phyloP scores from a whole-genome alignment of 208 protist genomes.

The Leishmania tarentolae region DNA sequence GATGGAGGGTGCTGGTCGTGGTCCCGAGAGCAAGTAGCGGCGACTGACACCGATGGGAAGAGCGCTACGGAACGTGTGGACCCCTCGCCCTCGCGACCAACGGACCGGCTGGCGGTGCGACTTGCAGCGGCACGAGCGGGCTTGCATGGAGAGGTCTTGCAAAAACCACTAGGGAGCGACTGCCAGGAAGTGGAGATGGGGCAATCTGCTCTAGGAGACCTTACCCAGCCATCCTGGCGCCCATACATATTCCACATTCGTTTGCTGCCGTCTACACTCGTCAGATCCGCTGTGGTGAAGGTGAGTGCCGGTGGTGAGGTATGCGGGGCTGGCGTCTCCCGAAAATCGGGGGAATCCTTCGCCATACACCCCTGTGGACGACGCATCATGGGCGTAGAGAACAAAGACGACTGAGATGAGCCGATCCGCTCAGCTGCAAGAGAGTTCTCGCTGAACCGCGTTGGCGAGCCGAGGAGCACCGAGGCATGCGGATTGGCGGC shows the following conservation, averaged over 20 bases:
- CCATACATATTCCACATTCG: not conserved
- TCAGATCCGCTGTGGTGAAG: not conserved
- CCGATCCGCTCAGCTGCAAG: not conserved
- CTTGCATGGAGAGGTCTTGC: not conserved
- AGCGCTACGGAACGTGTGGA: not conserved
- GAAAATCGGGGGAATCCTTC: not conserved
- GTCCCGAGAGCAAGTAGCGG: not conserved
- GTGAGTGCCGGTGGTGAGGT: not conserved
- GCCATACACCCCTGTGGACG: not conserved
- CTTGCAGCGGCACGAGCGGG: not conserved
- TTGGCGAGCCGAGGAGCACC: not conserved
- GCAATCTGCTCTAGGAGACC: not conserved
- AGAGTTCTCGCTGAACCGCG: not conserved
- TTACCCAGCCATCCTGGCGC: conserved; percentile 1
- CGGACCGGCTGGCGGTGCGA: not conserved
- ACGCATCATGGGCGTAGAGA: not conserved
- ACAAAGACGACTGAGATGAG: not conserved
- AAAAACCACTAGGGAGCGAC: not conserved
- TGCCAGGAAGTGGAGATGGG: not conserved
- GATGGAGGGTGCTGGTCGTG: not conserved
- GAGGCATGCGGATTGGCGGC: not conserved
- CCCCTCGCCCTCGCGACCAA: not conserved
- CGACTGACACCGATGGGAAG: not conserved
- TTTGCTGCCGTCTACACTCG: not conserved
- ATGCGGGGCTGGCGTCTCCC: too few relatives aligned